These are phyloP conservation scores for Amanita muscaria DNA, from an alignment of 768 basidiomycete genomes.

Conservation along the genomic window DNA sequence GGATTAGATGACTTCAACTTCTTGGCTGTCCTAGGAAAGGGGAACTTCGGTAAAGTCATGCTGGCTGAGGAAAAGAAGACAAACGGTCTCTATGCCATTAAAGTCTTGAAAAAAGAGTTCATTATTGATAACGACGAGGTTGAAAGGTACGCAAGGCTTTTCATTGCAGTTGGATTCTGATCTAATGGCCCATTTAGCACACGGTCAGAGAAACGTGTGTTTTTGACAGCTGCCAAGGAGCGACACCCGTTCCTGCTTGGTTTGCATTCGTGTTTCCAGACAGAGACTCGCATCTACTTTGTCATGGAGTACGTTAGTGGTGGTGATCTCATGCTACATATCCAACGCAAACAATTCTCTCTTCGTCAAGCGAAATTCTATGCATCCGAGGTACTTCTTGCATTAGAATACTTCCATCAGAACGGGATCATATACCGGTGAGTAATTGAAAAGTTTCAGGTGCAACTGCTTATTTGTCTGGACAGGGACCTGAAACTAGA, in stretches of 20 bases:
- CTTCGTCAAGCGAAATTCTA: constrained; percentile 98
- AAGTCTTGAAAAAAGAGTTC: constrained; percentile 99
- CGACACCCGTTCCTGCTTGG: constrained; percentile 96
- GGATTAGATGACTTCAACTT: constrained; percentile 99
- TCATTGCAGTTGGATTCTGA: background rate
- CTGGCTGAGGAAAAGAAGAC: constrained; percentile 95
- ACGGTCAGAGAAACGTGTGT: constrained; percentile 97
- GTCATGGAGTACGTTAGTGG: constrained; percentile 99
- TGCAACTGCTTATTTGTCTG: constrained; percentile 1
- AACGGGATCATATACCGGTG: constrained; percentile 99
- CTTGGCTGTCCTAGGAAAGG: constrained; percentile 95
- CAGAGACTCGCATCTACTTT: constrained; percentile 97
- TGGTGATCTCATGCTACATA: constrained; percentile 98
- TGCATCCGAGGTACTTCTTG: constrained; percentile 91
- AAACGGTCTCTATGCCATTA: constrained; percentile 91
- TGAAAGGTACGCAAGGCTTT: constrained; percentile 61
- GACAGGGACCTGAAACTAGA: constrained; percentile 92
- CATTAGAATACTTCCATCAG: constrained; percentile 94
- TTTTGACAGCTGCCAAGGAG: constrained; percentile 92
- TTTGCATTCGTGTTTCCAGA: constrained; percentile 98
- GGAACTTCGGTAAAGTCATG: constrained; percentile 99
- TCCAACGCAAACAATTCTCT: constrained; percentile 98
- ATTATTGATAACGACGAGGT: constrained; percentile 99
- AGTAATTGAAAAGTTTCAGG: constrained; percentile 16
- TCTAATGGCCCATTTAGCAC: constrained; percentile 47